Percentiles rank a stretch among this genome's conserved stretches.
Conservation (phyloP, 2,329 filamentous ascomycete species). For the Botrytis galanthina region DNA sequence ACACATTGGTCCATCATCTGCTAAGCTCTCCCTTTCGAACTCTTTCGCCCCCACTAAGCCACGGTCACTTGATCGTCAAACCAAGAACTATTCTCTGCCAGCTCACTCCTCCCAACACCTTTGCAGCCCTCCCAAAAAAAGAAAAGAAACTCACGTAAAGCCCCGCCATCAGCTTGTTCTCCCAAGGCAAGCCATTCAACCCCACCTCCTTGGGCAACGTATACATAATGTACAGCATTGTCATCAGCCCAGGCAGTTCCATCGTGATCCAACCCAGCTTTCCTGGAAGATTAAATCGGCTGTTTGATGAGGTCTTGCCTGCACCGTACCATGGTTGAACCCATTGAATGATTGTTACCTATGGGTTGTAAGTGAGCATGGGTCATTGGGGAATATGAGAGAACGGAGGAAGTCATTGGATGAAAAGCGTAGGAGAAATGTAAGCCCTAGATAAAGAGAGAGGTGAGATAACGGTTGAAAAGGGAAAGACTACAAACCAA, state of each 20-base stretch:
- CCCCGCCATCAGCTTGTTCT: slow-evolving; percentile 72
- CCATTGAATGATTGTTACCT: slow-evolving; percentile 77
- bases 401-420: background rate
- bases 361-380: background rate
- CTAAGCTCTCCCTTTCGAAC: background rate
- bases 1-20: background rate
- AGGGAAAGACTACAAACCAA: slow-evolving; percentile 43
- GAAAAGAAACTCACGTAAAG: slow-evolving; percentile 50
- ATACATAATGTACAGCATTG: slow-evolving; percentile 75
- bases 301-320: slow-evolving; percentile 82
- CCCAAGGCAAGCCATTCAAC: slow-evolving; percentile 66
- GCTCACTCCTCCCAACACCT: background rate
- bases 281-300: slow-evolving; percentile 81
- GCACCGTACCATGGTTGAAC: slow-evolving; percentile 75
- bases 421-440: background rate
- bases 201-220: slow-evolving; percentile 57
- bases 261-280: slow-evolving; percentile 84
- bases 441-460: background rate
- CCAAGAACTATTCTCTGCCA: background rate
- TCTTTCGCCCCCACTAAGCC: background rate
- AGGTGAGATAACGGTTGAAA: background rate
- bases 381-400: background rate
- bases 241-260: slow-evolving; percentile 77
- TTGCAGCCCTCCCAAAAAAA: background rate
- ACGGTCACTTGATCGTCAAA: background rate